Percentiles rank a stretch among this genome's conserved stretches.
phyloP scores from a whole-genome alignment of 352 stramenopile species.

The Blastocystis sp. region DNA sequence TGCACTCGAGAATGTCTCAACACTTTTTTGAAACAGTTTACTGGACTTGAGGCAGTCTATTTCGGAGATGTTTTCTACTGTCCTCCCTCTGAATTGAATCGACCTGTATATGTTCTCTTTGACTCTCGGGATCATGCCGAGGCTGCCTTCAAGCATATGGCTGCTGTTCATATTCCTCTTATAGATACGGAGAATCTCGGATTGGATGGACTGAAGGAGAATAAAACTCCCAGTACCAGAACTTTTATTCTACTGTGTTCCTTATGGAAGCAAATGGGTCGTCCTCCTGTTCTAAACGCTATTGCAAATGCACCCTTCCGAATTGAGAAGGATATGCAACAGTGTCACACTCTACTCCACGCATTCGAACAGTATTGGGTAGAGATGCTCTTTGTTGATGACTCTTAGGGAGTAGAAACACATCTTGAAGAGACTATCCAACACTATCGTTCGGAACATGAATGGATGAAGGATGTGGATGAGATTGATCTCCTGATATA shows the following conservation, averaged over 20 bases:
- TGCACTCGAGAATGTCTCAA: slow-evolving; percentile 39
- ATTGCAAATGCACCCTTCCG: neutral
- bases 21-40: neutral
- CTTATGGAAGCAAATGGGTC: neutral
- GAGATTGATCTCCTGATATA: slow-evolving; percentile 9
- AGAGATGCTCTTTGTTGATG: neutral
- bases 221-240: neutral
- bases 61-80: slow-evolving; percentile 60
- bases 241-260: slow-evolving; percentile 58
- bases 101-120: slow-evolving; percentile 42
- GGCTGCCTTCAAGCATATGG: slow-evolving; percentile 33
- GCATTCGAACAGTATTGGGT: slow-evolving; percentile 6
- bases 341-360: neutral
- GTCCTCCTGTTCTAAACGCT: neutral
- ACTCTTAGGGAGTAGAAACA: neutral
- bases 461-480: neutral
- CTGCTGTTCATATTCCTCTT: slow-evolving; percentile 23
- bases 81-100: slow-evolving; percentile 25
- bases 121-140: neutral
- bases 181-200: slow-evolving; percentile 3
- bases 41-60: neutral
- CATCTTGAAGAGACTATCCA: neutral
- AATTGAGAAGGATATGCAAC: neutral
- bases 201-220: slow-evolving; percentile 16
- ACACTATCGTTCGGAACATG: neutral